Evolutionary conservation across 208 protist genomes (phyloP).

Genomic region (Leishmania braziliensis): DNA sequence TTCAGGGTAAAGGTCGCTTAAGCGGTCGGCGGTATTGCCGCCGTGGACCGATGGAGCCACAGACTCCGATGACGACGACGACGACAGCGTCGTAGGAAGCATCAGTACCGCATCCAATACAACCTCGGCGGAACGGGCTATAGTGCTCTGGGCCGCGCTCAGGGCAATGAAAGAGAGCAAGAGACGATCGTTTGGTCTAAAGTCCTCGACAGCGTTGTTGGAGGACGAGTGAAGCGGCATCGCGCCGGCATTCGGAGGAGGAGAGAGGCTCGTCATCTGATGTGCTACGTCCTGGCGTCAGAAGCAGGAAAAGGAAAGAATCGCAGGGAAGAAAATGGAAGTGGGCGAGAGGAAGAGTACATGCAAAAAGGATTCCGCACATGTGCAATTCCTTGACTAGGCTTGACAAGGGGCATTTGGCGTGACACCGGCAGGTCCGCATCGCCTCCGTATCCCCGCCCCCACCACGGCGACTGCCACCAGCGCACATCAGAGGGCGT

Average conservation of each 20-base stretch:
- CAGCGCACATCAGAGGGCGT: neutral
- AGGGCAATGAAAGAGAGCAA: slow-evolving; percentile 52
- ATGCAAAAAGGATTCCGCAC: neutral
- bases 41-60: neutral
- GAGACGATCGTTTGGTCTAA: slow-evolving; percentile 32
- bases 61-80: neutral
- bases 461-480: neutral
- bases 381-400: neutral
- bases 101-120: slow-evolving; percentile 33
- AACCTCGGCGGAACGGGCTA: slow-evolving; percentile 21
- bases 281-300: neutral
- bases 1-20: slow-evolving; percentile 54
- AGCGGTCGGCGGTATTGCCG: neutral
- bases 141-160: slow-evolving; percentile 30
- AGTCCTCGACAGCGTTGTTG: neutral
- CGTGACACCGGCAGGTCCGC: neutral
- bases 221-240: neutral
- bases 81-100: neutral
- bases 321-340: neutral
- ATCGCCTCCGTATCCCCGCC: neutral
- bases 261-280: neutral
- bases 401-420: neutral
- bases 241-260: neutral
- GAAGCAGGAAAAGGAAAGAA: neutral
- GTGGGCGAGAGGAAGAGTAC: neutral